Percentiles rank a stretch among this genome's conserved stretches.
Evolutionary conservation across 768 basidiomycete genomes (phyloP).

Genomic region (Glaciozyma martinii): DNA sequence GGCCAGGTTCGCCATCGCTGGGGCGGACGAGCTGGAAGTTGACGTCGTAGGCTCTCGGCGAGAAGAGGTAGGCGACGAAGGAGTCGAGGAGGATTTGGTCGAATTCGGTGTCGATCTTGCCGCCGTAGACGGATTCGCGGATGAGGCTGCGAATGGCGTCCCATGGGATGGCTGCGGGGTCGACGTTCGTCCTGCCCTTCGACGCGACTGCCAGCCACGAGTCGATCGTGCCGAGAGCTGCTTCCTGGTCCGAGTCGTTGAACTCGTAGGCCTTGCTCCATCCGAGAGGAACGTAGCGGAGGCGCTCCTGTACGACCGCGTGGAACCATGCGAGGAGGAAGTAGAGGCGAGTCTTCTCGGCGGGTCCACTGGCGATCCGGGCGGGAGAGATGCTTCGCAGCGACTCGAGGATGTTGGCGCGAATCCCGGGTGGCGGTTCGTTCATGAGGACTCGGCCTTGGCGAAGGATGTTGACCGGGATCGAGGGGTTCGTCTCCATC

Average conservation of each 20-base stretch:
- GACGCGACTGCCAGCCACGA: slow-evolving; percentile 72
- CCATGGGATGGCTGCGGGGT: slow-evolving; percentile 89
- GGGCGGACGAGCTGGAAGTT: slow-evolving; percentile 75
- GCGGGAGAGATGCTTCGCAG: slow-evolving; percentile 61
- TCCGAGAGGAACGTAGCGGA: slow-evolving; percentile 89
- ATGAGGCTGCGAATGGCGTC: slow-evolving; percentile 83
- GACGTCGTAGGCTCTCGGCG: slow-evolving; percentile 76
- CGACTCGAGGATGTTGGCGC: slow-evolving; percentile 89
- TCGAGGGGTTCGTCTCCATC: slow-evolving; percentile 90
- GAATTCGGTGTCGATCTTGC: slow-evolving; percentile 86
- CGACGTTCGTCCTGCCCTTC: slow-evolving; percentile 81
- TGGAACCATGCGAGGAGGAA: slow-evolving; percentile 99
- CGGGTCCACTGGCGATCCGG: slow-evolving; percentile 73
- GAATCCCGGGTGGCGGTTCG: slow-evolving; percentile 93
- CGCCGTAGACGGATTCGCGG: slow-evolving; percentile 86
- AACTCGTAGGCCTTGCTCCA: slow-evolving; percentile 98
- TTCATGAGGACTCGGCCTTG: slow-evolving; percentile 97
- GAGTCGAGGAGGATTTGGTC: slow-evolving; percentile 87
- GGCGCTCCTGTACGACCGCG: slow-evolving; percentile 89
- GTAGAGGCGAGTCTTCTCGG: slow-evolving; percentile 84
- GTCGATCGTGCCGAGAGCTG: slow-evolving; percentile 86
- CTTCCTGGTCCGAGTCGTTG: slow-evolving; percentile 95
- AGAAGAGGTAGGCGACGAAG: slow-evolving; percentile 86
- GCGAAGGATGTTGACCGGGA: slow-evolving; percentile 92
- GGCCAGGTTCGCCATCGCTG: slow-evolving; percentile 49